These are phyloP conservation scores for Fusarium sp. DNA, from an alignment of 2,329 filamentous ascomycete genomes.

Conservation along the genomic window DNA sequence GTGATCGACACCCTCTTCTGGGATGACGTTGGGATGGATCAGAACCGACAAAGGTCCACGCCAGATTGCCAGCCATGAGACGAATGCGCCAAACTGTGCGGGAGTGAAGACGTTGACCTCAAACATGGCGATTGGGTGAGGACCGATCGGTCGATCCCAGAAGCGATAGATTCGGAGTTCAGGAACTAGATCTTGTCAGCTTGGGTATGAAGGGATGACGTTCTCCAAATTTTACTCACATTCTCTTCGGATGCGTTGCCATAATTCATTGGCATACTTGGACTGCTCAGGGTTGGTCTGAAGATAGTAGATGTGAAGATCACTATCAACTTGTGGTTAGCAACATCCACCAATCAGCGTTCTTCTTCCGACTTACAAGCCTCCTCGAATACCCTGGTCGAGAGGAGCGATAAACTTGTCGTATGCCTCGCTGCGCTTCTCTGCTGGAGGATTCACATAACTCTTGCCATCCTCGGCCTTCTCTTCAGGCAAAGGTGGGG, in stretches of 20 bases:
- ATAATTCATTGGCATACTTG: conserved; percentile 77
- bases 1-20: conserved; percentile 49
- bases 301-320: conserved; percentile 88
- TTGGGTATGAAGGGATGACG: background rate
- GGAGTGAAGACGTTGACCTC: conserved; percentile 91
- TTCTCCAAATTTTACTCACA: conserved; percentile 62
- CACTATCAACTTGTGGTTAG: conserved; percentile 55
- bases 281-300: conserved; percentile 71
- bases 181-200: conserved; percentile 68
- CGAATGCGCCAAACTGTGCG: conserved; percentile 88
- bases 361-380: conserved; percentile 68
- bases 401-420: conserved; percentile 76
- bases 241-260: conserved; percentile 83
- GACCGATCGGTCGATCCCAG: conserved; percentile 82
- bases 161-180: conserved; percentile 85
- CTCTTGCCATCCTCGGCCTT: conserved; percentile 81
- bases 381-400: conserved; percentile 73
- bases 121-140: conserved; percentile 89
- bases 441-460: conserved; percentile 73
- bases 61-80: conserved; percentile 86
- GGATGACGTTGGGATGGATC: conserved; percentile 84
- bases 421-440: conserved; percentile 75
- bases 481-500: conserved; percentile 68
- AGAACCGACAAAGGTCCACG: conserved; percentile 83
- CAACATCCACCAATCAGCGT: background rate